A percentile compares a stretch with the other conserved stretches of the same genome.
Evolutionary conservation across 768 basidiomycete genomes (phyloP).

Genomic region (Phaffia australis): DNA sequence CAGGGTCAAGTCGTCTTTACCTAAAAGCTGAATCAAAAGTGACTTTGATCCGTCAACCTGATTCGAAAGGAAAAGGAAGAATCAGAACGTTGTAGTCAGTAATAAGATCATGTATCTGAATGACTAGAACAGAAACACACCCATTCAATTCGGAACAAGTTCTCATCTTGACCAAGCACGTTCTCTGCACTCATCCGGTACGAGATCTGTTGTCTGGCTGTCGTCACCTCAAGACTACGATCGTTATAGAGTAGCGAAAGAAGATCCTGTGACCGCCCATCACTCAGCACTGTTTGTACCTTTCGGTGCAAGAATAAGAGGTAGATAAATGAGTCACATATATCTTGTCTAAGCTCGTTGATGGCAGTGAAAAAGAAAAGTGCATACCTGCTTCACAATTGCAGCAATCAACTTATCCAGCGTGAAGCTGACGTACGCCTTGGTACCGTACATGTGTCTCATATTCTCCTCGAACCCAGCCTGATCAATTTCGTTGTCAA

Average conservation of each 20-base stretch:
- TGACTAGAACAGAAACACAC: slow-evolving; percentile 29
- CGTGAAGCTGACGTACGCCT: slow-evolving; percentile 88
- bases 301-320: slow-evolving; percentile 32
- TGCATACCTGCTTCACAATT: slow-evolving; percentile 73
- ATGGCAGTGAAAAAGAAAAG: not conserved
- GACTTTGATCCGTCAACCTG: slow-evolving; percentile 34
- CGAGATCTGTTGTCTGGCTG: slow-evolving; percentile 39
- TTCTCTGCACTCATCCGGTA: slow-evolving; percentile 42
- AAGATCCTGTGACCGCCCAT: slow-evolving; percentile 76
- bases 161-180: slow-evolving; percentile 40
- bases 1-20: slow-evolving; percentile 42
- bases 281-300: slow-evolving; percentile 77
- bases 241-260: slow-evolving; percentile 62
- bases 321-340: not conserved
- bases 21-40: slow-evolving; percentile 40
- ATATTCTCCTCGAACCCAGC: slow-evolving; percentile 89
- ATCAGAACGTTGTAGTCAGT: not conserved
- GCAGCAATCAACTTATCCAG: slow-evolving; percentile 82
- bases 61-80: not conserved
- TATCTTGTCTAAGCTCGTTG: no score
- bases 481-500: slow-evolving; percentile 85
- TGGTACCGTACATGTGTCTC: slow-evolving; percentile 52
- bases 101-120: not conserved
- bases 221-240: slow-evolving; percentile 40
- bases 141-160: slow-evolving; percentile 43